Conservation (phyloP, 257 asterid species). For the Forsythia viridissima region DNA sequence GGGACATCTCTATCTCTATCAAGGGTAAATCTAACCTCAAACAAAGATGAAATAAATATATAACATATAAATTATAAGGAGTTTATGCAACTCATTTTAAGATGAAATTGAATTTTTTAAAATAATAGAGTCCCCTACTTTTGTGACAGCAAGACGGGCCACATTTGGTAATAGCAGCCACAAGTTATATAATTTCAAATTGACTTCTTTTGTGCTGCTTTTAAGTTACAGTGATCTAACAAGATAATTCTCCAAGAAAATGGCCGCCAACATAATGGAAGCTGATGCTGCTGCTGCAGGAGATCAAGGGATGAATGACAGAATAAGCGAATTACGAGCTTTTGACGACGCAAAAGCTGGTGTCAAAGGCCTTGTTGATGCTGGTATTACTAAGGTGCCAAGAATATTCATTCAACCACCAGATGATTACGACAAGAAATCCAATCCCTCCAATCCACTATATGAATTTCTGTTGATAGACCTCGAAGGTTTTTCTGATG, state of each 20-base stretch:
- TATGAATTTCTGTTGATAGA: slow-evolving; percentile 38
- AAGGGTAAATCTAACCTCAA: too few species aligned
- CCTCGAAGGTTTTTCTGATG: slow-evolving; percentile 22
- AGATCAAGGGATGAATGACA: not conserved
- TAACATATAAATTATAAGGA: too few species aligned
- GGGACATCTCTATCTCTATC: too few species aligned
- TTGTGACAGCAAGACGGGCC: not conserved
- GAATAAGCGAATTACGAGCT: not conserved
- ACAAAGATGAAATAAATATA: too few species aligned
- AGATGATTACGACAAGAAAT: not conserved
- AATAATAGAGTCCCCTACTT: too few species aligned
- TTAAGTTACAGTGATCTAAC: not conserved
- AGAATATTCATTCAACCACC: slow-evolving; percentile 36
- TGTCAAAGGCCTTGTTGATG: slow-evolving; percentile 31
- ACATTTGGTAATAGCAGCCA: not conserved
- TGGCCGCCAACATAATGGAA: not conserved
- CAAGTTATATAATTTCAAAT: not conserved
- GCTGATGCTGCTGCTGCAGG: not conserved
- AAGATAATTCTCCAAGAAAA: not conserved
- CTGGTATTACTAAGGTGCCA: slow-evolving; percentile 29
- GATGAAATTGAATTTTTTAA: too few species aligned
- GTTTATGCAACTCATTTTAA: too few species aligned
- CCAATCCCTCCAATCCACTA: not conserved
- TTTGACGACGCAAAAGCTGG: slow-evolving; percentile 7
- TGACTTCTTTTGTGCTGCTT: not conserved